These are phyloP conservation scores for Colletotrichum lupini DNA, from an alignment of 2,329 filamentous ascomycete species.

Conservation along the genomic window DNA sequence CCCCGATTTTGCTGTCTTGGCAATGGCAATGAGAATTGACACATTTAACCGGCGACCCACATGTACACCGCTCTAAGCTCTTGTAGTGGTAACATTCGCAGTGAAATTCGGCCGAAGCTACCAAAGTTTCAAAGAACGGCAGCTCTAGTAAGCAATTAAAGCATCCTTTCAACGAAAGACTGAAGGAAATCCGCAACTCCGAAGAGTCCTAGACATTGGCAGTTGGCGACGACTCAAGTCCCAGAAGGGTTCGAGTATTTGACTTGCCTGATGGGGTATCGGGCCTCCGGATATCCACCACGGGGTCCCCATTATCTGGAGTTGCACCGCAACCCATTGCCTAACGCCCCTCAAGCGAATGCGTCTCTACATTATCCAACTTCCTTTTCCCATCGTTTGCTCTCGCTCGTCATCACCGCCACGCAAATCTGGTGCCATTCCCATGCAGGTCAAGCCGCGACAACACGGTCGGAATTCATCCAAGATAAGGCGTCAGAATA, in stretches of 20 bases:
- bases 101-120: too few species aligned
- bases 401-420: neutral
- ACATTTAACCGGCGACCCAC: neutral
- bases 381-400: neutral
- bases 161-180: neutral
- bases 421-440: neutral
- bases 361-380: neutral
- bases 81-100: neutral
- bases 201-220: neutral
- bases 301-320: too few species aligned
- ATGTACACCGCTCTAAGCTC: conserved; percentile 19
- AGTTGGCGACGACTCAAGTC: neutral
- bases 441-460: neutral
- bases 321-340: conserved; percentile 16
- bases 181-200: too few species aligned
- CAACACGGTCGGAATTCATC: neutral
- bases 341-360: neutral
- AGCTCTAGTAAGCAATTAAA: neutral
- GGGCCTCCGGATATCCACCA: conserved; percentile 24
- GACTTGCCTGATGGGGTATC: conserved; percentile 8
- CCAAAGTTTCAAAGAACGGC: too few species aligned
- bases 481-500: neutral
- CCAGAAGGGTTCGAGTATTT: neutral
- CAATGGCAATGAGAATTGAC: neutral
- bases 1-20: conserved; percentile 11